Conservation (phyloP, 2,329 filamentous ascomycete species). For the Neonectria punicea region DNA sequence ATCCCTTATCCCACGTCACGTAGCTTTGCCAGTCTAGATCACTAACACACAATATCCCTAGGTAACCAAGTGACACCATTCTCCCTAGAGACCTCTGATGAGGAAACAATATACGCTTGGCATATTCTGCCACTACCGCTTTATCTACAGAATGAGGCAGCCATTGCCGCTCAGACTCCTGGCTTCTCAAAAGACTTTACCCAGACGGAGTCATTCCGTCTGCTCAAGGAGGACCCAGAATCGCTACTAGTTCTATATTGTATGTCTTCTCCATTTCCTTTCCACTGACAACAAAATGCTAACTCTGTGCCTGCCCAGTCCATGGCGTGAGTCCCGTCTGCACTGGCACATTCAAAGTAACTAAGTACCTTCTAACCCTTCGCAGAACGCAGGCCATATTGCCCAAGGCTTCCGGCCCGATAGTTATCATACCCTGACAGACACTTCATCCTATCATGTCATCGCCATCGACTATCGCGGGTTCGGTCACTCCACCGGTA, state of each 20-base stretch:
- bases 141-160: constrained; percentile 77
- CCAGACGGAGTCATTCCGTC: constrained; percentile 65
- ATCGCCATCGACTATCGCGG: constrained; percentile 93
- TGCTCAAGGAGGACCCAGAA: constrained; percentile 71
- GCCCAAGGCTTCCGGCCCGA: constrained; percentile 81
- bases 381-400: constrained; percentile 84
- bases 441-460: constrained; percentile 80
- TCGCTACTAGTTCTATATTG: constrained; percentile 73
- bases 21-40: not conserved
- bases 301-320: constrained; percentile 53
- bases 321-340: constrained; percentile 65
- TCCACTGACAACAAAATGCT: constrained; percentile 21
- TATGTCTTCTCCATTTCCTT: constrained; percentile 48
- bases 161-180: constrained; percentile 63
- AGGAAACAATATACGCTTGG: constrained; percentile 86
- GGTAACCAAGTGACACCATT: constrained; percentile 92
- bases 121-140: constrained; percentile 84
- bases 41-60: constrained; percentile 48
- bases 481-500: constrained; percentile 83
- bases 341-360: not conserved
- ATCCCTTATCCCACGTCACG: not conserved
- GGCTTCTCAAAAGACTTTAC: constrained; percentile 66
- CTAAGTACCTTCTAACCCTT: constrained; percentile 31
- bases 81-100: constrained; percentile 77
- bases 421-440: constrained; percentile 80